Base-by-base conservation (phyloP, 257 asterid species). In the Linderniella brevidens region DNA sequence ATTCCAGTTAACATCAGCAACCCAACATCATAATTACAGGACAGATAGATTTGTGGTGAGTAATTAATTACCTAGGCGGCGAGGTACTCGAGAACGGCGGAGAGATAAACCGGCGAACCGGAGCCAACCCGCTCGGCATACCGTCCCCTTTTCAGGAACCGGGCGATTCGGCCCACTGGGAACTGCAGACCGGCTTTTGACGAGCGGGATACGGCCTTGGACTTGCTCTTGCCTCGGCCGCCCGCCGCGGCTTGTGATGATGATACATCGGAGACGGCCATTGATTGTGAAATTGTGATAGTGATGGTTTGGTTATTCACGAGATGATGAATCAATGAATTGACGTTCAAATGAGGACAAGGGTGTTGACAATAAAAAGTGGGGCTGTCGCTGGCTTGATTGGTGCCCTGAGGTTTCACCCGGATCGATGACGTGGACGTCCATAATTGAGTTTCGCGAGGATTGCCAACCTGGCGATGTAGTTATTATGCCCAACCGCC, bases 141-240 rank as follows among this genome's bases (percentile, higher is more conserved):
- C 6, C 41, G 41, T 4, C 54, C 54, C 1, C 29, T 49, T 18
- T 49, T 49, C 13, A 49, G 54, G 54, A 49, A 49, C 13, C 54
- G 8, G 14, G 54, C 54, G 18, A 29, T 32, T 32, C 41, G 35
- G 11, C 54, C 54, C 1, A 49, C 54, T 1, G 54, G 54, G 14
- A 49, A 49, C 37, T 49, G 54, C 17, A 49, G 54, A 11, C 54
- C 54, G 41, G 54, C 54, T 25, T 49, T 49, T 14, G 41, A 49
- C 8, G 54, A 49, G 10, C 54, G 35, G 41, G 54, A 25, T 0
- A 49, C 54, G 41, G 54, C 17, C 41, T 29, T 49, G 19, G 41
- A 29, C 10, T 35, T 49, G 4, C 41, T 39, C 54, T 49, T 49
- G 12, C 54, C 54, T 9, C 54, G 54, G 54, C 54, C 54, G 54